Conservation (phyloP, 2,329 filamentous ascomycete genomes). For the Drechslera avenae region DNA sequence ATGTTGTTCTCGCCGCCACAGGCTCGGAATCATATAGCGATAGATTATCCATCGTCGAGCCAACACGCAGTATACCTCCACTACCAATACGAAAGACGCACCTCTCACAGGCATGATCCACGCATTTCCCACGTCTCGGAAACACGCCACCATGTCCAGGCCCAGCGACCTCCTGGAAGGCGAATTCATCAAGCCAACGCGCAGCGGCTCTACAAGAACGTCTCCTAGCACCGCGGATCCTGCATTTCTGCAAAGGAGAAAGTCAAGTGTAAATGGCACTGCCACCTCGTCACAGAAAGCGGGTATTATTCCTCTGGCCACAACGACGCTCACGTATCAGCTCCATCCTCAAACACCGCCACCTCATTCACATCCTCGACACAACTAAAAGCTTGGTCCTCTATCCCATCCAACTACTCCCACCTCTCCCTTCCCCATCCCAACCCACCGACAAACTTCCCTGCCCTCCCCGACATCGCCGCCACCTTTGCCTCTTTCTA, state of each 20-base stretch:
- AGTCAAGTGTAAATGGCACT: background rate
- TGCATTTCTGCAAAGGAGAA: background rate
- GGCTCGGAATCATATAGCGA: background rate
- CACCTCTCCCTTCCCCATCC: background rate
- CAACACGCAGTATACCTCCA: background rate
- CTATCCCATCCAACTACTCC: background rate
- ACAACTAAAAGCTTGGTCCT: background rate
- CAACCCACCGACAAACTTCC: background rate
- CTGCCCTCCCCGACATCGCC: background rate
- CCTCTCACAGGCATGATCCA: background rate
- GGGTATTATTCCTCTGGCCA: no score
- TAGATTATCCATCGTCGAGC: background rate
- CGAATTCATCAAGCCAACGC: background rate
- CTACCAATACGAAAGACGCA: background rate
- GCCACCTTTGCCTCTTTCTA: no score
- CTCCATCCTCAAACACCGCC: background rate
- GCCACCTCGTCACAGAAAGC: no score
- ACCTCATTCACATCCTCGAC: background rate
- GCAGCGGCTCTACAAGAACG: constrained; percentile 1
- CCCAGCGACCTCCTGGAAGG: background rate
- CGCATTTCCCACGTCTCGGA: background rate
- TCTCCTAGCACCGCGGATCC: background rate
- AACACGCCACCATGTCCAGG: background rate
- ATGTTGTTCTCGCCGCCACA: constrained; percentile 4
- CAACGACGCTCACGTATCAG: background rate